Base-by-base conservation (phyloP, 352 stramenopile species). In the Phytophthora tubulina region DNA sequence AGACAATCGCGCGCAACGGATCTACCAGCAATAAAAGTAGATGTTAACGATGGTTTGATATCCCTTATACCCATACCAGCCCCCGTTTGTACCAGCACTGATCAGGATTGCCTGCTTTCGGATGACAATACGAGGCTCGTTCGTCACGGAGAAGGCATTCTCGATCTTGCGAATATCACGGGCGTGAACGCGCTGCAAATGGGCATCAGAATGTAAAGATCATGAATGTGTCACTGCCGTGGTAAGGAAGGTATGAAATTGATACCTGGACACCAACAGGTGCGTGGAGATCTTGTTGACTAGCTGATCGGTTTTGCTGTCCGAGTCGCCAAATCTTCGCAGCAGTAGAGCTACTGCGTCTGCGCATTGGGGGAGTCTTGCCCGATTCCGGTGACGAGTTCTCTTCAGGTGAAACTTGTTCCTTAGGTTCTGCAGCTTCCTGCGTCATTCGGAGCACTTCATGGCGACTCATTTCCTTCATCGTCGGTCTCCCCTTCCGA, bases 121-220 rank as follows among this genome's bases (percentile, higher is more conserved):
- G n/a, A 89, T 72, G 33, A 86, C 63, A 52, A 92, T 78, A 5
- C 77, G 85, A 21, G 84, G 84, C 39, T 92, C 79, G 49, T 89
- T 91, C 6, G 80, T 87, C n/a, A 85, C 73, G 0, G 80, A 80
- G 63, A 92, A 94, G 0, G 79, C 75, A 33, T 86, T 80, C 58
- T 94, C 86, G 32, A 94, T 79, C 63, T 89, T 89, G 8, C 86
- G 82, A 10, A 94, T 75, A 57, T 94, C 86, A 10, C 86, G 82
- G 30, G 76, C 70, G 42, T 94, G 82, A 15, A 92, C 85, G 13
- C 59, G 46, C 84, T 94, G 39, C 13, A 42, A 11, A 48, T 11
- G 21, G 38, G 31, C 44, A 63, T 13, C n/a, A 38, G 32, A 17
- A 50, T 9, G 30, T 48, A 56, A 30, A 21, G 21, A 27, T 27